A percentile compares a stretch with the other conserved stretches of the same genome.
These are phyloP conservation scores for Entomophthora muscae DNA, from an alignment of 371 early-diverging fungal species.

Conservation along the genomic window DNA sequence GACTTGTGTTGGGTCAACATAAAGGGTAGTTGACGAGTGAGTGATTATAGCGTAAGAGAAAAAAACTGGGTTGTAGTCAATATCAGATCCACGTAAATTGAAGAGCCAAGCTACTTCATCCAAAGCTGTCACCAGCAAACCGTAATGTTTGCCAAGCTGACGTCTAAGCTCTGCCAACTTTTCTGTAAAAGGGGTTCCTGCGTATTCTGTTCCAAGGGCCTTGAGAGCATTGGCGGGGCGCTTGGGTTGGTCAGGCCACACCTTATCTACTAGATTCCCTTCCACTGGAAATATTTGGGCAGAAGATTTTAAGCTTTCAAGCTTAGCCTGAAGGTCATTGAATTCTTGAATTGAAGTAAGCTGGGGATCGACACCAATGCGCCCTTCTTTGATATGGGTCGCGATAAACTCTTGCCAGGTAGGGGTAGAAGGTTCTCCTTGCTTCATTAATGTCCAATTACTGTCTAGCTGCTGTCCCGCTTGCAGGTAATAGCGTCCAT, in stretches of 20 bases:
- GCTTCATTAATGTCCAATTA: slow-evolving; percentile 88
- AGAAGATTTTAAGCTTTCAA: slow-evolving; percentile 14
- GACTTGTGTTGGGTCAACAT: slow-evolving; percentile 58
- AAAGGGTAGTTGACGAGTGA: slow-evolving; percentile 42
- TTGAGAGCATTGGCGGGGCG: slow-evolving; percentile 39
- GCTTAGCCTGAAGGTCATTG: slow-evolving; percentile 25
- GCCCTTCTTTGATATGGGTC: slow-evolving; percentile 12
- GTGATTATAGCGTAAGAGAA: slow-evolving; percentile 82
- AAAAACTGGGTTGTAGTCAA: slow-evolving; percentile 95
- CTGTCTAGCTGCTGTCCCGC: slow-evolving; percentile 80
- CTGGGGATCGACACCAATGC: slow-evolving; percentile 14
- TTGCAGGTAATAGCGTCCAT: slow-evolving; percentile 97
- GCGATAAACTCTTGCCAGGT: slow-evolving; percentile 75
- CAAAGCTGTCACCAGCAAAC: slow-evolving; percentile 63
- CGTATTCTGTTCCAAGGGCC: slow-evolving; percentile 44
- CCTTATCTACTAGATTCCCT: slow-evolving; percentile 58
- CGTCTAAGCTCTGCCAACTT: slow-evolving; percentile 44
- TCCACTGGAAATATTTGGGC: slow-evolving; percentile 27
- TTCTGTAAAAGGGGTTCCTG: slow-evolving; percentile 31
- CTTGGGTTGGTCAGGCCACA: slow-evolving; percentile 57
- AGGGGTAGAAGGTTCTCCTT: slow-evolving; percentile 70
- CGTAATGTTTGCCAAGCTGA: slow-evolving; percentile 35
- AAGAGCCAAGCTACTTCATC: slow-evolving; percentile 96
- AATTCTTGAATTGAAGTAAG: slow-evolving; percentile 28
- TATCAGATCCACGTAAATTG: slow-evolving; percentile 96